Evolutionary conservation across 495 filamentous ascomycete genomes (phyloP).

Genomic region (Achaetomiella virescens): DNA sequence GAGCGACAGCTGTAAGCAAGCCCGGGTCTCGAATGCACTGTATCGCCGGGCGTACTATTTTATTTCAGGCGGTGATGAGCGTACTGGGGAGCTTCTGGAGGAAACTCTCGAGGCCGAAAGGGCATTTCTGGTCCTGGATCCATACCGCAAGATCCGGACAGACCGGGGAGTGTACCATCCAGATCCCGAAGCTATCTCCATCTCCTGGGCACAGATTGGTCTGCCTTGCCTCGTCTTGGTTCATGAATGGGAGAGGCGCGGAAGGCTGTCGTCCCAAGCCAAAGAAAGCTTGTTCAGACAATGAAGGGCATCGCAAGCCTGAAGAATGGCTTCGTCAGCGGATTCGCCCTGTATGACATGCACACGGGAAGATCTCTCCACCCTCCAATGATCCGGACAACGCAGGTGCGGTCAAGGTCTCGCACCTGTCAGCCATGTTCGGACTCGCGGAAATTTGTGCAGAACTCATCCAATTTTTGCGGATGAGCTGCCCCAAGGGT

Average conservation of each 20-base stretch:
- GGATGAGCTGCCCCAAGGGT: neutral
- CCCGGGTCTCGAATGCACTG: neutral
- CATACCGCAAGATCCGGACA: neutral
- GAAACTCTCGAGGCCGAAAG: neutral
- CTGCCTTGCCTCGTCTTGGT: neutral
- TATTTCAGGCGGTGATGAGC: conserved; percentile 1
- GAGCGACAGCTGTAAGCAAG: conserved; percentile 2
- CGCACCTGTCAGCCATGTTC: conserved; percentile 1
- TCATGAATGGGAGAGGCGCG: neutral
- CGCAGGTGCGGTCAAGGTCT: neutral
- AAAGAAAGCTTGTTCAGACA: neutral
- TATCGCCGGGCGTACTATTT: neutral
- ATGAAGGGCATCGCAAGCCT: neutral
- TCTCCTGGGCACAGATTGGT: conserved; percentile 1
- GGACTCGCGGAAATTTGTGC: neutral
- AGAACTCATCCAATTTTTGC: neutral
- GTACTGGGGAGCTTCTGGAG: conserved; percentile 1
- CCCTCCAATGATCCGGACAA: neutral
- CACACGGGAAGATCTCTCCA: neutral
- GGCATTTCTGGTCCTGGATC: neutral
- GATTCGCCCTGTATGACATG: neutral
- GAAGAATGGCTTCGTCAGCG: conserved; percentile 4
- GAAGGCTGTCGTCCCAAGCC: neutral
- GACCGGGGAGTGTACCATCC: neutral
- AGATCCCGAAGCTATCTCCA: neutral